phyloP scores from a whole-genome alignment of 1,284 basidiomycete species.

The Neonothopanus nambi region DNA sequence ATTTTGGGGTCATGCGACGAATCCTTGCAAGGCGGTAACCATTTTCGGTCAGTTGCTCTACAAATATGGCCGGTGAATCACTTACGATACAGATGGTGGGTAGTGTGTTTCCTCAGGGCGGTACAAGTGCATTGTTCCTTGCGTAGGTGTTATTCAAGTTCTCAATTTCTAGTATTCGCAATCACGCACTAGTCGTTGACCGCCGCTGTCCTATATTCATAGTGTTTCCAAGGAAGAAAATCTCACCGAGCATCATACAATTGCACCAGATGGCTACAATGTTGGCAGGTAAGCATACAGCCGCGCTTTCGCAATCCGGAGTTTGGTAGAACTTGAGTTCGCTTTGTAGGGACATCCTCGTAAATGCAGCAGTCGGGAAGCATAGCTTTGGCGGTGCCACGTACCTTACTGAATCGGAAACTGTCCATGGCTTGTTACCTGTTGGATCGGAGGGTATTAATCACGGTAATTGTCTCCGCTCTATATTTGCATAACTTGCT shows the following conservation, averaged over 20 bases:
- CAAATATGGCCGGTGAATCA: too few species aligned
- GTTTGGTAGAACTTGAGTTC: not conserved
- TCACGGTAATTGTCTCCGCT: constrained; percentile 32
- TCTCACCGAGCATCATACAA: constrained; percentile 40
- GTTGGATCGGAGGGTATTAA: constrained; percentile 44
- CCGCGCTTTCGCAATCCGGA: not conserved
- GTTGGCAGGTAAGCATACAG: constrained; percentile 38
- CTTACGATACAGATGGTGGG: not conserved
- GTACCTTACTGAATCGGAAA: constrained; percentile 41
- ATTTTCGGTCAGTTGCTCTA: constrained; percentile 44
- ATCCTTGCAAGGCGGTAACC: constrained; percentile 55
- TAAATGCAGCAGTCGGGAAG: constrained; percentile 31
- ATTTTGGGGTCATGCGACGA: constrained; percentile 53
- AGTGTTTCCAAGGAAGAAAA: constrained; percentile 54
- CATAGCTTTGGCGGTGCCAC: constrained; percentile 36
- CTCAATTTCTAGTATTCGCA: too few species aligned
- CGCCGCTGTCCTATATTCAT: not conserved
- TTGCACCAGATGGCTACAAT: constrained; percentile 54
- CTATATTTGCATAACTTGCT: not conserved
- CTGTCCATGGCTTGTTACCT: constrained; percentile 41
- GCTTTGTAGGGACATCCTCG: not conserved
- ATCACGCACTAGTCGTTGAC: not conserved
- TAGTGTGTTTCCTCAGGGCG: constrained; percentile 54
- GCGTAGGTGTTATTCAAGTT: constrained; percentile 39
- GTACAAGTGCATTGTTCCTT: constrained; percentile 53